Conservation (phyloP, 2,329 filamentous ascomycete genomes). For the Aspergillus texensis region DNA sequence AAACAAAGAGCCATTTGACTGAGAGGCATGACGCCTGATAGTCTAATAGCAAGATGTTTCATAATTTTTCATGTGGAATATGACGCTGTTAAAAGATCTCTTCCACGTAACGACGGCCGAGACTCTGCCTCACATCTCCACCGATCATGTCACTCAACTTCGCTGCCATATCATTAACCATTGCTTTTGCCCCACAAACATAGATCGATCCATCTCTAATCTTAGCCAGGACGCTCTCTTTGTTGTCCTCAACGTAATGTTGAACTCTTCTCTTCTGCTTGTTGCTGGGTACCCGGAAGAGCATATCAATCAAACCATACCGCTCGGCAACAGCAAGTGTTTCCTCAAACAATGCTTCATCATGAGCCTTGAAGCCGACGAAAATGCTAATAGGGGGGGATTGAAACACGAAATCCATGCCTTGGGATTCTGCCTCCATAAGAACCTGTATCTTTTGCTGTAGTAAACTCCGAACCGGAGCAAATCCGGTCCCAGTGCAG, state of each 20-base stretch:
- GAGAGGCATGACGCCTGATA: too few species aligned
- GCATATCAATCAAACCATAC: neutral
- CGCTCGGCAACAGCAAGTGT: neutral
- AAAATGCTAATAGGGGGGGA: neutral
- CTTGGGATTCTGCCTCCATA: neutral
- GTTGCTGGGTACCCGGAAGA: neutral
- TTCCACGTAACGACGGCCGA: slow-evolving; percentile 3
- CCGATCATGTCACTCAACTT: slow-evolving; percentile 2
- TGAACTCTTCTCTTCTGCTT: slow-evolving; percentile 3
- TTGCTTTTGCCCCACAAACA: slow-evolving; percentile 1
- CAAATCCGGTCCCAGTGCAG: slow-evolving; percentile 5
- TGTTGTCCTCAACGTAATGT: neutral
- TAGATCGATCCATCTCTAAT: neutral
- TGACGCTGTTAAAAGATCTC: neutral
- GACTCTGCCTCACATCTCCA: neutral
- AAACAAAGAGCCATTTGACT: too few species aligned
- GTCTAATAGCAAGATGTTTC: too few species aligned
- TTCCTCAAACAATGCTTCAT: neutral
- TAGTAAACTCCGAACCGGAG: slow-evolving; percentile 6
- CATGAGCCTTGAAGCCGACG: neutral
- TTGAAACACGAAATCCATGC: neutral
- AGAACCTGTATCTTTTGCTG: slow-evolving; percentile 3
- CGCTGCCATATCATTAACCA: neutral
- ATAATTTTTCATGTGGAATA: too few species aligned
- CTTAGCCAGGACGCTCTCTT: neutral